Conservation (phyloP, 495 filamentous ascomycete genomes). For the Podospora pseudocomata region DNA sequence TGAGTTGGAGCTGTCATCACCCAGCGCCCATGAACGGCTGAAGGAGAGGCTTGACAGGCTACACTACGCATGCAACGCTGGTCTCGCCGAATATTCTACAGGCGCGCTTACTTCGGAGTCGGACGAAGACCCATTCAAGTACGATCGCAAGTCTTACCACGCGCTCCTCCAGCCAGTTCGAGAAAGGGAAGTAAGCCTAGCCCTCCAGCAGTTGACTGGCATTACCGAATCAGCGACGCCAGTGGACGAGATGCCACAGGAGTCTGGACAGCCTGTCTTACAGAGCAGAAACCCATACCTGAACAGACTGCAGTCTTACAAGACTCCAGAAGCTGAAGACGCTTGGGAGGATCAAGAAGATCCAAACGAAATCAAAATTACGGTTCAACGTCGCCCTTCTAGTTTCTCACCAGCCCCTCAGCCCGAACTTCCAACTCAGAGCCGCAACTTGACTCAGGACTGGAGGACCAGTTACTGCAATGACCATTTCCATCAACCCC, state of each 20-base stretch:
- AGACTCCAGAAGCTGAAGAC: constrained; percentile 4
- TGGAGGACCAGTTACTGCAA: constrained; percentile 4
- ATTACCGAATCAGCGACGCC: neutral
- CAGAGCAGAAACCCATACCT: constrained; percentile 20
- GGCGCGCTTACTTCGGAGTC: constrained; percentile 23
- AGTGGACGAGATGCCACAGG: neutral
- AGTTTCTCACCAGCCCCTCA: constrained; percentile 1
- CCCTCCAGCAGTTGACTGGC: constrained; percentile 21
- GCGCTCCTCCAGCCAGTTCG: constrained; percentile 24
- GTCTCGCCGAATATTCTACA: constrained; percentile 8
- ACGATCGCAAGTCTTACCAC: constrained; percentile 26
- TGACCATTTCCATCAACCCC: constrained; percentile 1
- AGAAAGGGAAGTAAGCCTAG: constrained; percentile 31
- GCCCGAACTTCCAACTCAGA: neutral
- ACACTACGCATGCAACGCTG: neutral
- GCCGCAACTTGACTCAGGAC: neutral
- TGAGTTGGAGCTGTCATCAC: neutral
- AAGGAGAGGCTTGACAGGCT: neutral
- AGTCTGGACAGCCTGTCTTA: neutral
- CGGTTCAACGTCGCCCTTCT: constrained; percentile 7
- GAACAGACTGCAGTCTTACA: constrained; percentile 17
- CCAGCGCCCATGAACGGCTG: neutral
- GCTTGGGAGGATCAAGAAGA: constrained; percentile 15
- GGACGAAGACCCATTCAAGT: constrained; percentile 35
- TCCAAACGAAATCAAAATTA: constrained; percentile 17